phyloP scores from a whole-genome alignment of 2,329 filamentous ascomycete species.

The Orbilia javanica region DNA sequence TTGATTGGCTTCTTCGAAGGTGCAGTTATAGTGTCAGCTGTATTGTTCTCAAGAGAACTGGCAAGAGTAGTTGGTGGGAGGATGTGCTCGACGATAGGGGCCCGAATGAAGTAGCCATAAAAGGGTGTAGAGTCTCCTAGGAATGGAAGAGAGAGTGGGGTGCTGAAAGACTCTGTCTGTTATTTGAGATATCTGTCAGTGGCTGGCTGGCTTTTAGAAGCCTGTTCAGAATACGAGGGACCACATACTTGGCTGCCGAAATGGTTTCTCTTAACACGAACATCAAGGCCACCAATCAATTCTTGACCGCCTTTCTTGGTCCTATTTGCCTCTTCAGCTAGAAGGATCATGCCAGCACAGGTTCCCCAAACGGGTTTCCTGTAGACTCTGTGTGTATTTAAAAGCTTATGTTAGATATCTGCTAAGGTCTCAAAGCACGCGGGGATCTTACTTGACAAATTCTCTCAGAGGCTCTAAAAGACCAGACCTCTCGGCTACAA shows the following conservation, averaged over 20 bases:
- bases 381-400: slow-evolving; percentile 69
- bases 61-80: slow-evolving; percentile 70
- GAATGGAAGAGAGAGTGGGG: slow-evolving; percentile 61
- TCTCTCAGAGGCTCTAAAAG: slow-evolving; percentile 85
- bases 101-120: slow-evolving; percentile 89
- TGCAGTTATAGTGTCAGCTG: slow-evolving; percentile 64
- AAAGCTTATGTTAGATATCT: slow-evolving; percentile 12
- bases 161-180: slow-evolving; percentile 57
- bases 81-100: slow-evolving; percentile 89
- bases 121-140: slow-evolving; percentile 70
- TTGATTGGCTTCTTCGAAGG: slow-evolving; percentile 61
- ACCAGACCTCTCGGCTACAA: slow-evolving; percentile 84
- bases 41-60: slow-evolving; percentile 64
- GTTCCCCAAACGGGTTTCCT: slow-evolving; percentile 94
- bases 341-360: slow-evolving; percentile 91
- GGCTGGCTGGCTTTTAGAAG: not conserved
- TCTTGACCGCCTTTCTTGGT: slow-evolving; percentile 94
- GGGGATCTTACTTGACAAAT: slow-evolving; percentile 82
- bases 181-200: slow-evolving; percentile 9
- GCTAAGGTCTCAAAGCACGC: not conserved
- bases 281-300: slow-evolving; percentile 89
- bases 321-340: slow-evolving; percentile 86
- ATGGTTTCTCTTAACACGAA: slow-evolving; percentile 92
- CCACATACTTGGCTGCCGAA: slow-evolving; percentile 86
- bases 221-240: slow-evolving; percentile 73